Conservation (phyloP, 345 rosid genomes). For the Eucalyptus guilfoylei region DNA sequence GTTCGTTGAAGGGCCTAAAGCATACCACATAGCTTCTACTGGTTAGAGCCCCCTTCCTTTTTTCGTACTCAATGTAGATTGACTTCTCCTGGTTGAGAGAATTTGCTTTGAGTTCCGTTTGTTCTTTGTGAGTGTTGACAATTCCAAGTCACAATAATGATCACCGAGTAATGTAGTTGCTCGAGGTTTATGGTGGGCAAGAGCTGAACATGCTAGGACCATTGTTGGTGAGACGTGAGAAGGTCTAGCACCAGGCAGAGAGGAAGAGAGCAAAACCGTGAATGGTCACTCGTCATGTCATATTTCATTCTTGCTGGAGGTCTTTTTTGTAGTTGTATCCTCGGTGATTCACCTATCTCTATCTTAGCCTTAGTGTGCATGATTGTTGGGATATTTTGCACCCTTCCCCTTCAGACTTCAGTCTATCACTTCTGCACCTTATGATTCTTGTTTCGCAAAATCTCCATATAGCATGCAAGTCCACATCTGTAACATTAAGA, state of each 20-base stretch:
- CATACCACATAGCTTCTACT: slow-evolving; percentile 73
- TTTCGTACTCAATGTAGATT: not conserved
- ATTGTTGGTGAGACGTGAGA: not conserved
- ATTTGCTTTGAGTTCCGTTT: not conserved
- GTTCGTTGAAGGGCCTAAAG: slow-evolving; percentile 74
- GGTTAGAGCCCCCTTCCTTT: slow-evolving; percentile 26
- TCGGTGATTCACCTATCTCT: not conserved
- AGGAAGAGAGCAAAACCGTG: not conserved
- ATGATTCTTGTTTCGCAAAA: not conserved
- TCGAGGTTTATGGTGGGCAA: not conserved
- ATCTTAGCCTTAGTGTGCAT: not conserved
- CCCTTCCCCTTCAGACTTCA: not conserved
- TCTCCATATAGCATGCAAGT: not conserved
- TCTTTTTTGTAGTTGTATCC: not conserved
- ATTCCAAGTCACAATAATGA: not conserved
- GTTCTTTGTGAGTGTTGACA: not conserved
- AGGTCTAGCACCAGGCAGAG: not conserved
- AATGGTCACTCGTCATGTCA: not conserved
- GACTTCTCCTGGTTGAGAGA: not conserved
- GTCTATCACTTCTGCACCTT: not conserved
- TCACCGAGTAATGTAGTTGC: not conserved
- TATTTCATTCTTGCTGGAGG: not conserved
- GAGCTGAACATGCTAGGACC: not conserved
- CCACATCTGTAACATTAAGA: not conserved
- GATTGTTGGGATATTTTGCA: not conserved